phyloP scores from a whole-genome alignment of 768 basidiomycete genomes.

The Phlegmacium glaucopus region DNA sequence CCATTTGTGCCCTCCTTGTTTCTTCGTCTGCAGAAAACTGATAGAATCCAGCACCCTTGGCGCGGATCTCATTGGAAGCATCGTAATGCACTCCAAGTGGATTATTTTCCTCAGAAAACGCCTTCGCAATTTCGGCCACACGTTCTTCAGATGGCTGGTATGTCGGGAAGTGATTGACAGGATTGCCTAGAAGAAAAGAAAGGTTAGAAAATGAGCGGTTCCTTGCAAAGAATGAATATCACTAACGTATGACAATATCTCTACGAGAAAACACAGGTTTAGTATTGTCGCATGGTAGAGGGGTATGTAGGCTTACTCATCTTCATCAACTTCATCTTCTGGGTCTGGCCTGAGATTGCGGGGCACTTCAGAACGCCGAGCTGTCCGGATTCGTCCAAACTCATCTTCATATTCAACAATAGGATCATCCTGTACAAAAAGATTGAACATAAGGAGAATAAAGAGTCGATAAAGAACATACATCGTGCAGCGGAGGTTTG shows the following conservation, averaged over 20 bases:
- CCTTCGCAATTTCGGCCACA: conserved; percentile 68
- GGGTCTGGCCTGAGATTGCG: conserved; percentile 49
- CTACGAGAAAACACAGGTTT: conserved; percentile 27
- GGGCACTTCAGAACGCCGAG: conserved; percentile 73
- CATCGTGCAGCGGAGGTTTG: conserved; percentile 34
- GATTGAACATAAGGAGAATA: conserved; percentile 1
- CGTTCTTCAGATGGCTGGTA: conserved; percentile 84
- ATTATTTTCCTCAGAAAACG: conserved; percentile 66
- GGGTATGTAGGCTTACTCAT: conserved; percentile 45
- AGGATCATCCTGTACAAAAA: conserved; percentile 56
- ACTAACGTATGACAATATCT: conserved; percentile 57
- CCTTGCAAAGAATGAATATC: not conserved
- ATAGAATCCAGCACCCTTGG: conserved; percentile 89
- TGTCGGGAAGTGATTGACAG: conserved; percentile 81
- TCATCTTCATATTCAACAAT: conserved; percentile 86
- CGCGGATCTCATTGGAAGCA: conserved; percentile 75
- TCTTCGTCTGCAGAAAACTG: conserved; percentile 89
- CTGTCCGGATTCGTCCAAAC: conserved; percentile 74
- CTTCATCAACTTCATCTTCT: conserved; percentile 50
- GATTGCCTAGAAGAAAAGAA: conserved; percentile 53
- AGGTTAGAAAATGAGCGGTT: not conserved
- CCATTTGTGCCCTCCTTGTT: conserved; percentile 75
- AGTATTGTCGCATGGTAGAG: not conserved
- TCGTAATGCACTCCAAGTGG: conserved; percentile 81
- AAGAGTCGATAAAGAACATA: conserved; percentile 16